These are phyloP conservation scores for Wallacemonas collosoma DNA, from an alignment of 208 protist species.

Conservation along the genomic window DNA sequence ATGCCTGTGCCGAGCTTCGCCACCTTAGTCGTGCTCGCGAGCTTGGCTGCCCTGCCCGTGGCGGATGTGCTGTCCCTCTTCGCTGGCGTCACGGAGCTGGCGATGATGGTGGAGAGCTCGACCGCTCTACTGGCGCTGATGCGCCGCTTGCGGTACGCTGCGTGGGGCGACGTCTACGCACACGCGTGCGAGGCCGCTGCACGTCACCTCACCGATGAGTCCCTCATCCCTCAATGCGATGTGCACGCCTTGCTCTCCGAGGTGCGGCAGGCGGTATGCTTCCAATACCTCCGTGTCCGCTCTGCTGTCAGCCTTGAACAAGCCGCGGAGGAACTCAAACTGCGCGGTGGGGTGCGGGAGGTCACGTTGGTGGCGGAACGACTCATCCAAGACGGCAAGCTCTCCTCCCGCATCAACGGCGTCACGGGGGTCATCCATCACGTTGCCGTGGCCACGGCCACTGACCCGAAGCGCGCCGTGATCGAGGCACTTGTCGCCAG, in stretches of 20 bases:
- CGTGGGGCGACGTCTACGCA: conserved; percentile 32
- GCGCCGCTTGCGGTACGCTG: conserved; percentile 25
- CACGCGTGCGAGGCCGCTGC: conserved; percentile 26
- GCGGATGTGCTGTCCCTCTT: conserved; percentile 31
- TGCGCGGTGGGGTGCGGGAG: conserved; percentile 5
- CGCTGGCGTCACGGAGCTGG: conserved; percentile 31
- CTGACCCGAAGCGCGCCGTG: conserved; percentile 15
- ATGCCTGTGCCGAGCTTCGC: conserved; percentile 25
- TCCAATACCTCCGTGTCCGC: conserved; percentile 28
- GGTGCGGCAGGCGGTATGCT: conserved; percentile 37
- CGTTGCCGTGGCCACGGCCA: conserved; percentile 18
- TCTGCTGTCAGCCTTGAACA: conserved; percentile 1
- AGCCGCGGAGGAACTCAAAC: background rate
- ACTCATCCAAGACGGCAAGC: conserved; percentile 1
- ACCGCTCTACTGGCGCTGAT: conserved; percentile 28
- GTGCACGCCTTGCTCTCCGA: conserved; percentile 25
- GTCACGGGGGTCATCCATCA: conserved; percentile 16
- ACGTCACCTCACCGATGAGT: conserved; percentile 18
- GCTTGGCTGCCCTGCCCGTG: conserved; percentile 43
- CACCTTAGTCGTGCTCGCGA: conserved; percentile 44
- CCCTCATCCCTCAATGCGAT: conserved; percentile 1
- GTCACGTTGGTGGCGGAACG: conserved; percentile 6
- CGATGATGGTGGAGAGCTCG: conserved; percentile 33
- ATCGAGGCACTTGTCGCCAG: conserved; percentile 26
- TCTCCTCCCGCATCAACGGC: conserved; percentile 17